phyloP scores from a whole-genome alignment of 2,329 filamentous ascomycete species.

The Botryotinia convoluta region DNA sequence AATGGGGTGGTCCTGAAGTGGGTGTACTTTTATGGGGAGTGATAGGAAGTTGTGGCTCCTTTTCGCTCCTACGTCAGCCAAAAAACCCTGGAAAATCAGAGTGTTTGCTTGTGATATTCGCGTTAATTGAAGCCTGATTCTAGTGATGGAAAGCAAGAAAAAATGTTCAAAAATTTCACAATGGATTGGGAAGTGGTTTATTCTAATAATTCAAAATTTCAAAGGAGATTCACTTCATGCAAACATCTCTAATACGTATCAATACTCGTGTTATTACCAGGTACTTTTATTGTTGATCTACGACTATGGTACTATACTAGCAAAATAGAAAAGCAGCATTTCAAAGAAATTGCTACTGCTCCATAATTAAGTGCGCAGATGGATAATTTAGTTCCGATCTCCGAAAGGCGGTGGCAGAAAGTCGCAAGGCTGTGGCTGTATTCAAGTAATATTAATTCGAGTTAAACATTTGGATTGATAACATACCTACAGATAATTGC shows the following conservation, averaged over 20 bases:
- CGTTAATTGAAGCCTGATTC: background rate
- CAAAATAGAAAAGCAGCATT: background rate
- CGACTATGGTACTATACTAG: background rate
- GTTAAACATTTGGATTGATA: background rate
- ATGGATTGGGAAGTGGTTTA: background rate
- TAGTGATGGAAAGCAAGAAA: background rate
- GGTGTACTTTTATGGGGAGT: background rate
- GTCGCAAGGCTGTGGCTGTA: background rate
- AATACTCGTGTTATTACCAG: background rate
- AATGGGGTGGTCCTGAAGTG: constrained; percentile 4
- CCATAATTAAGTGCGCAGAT: background rate
- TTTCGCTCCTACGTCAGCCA: constrained; percentile 17
- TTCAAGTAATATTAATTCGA: background rate
- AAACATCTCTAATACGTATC: background rate
- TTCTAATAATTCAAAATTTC: background rate
- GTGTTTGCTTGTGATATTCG: constrained; percentile 18
- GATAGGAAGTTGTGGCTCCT: constrained; percentile 16
- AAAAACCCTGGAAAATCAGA: constrained; percentile 15
- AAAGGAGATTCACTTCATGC: background rate
- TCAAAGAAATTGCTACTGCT: background rate
- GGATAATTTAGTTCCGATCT: constrained; percentile 7
- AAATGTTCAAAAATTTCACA: background rate
- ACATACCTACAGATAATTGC: background rate
- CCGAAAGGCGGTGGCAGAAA: constrained; percentile 22
- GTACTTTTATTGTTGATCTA: background rate